Base-by-base conservation (phyloP, 1,139 yeast species). In the Yamadazyma trypodendri region DNA sequence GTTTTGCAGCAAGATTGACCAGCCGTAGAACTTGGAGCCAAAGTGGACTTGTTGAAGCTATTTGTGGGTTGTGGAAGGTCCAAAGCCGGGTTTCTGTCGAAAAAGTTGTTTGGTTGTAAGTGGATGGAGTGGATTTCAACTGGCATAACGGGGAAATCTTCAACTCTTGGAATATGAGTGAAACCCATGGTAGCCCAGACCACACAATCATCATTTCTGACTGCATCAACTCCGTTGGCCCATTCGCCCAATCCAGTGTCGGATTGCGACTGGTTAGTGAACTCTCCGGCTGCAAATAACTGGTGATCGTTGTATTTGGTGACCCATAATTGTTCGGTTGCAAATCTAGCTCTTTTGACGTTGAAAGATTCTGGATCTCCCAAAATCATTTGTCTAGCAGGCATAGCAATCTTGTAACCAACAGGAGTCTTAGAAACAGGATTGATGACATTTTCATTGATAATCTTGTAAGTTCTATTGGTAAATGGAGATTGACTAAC, bases 121-220 rank as follows among this genome's bases (percentile, higher is more conserved):
- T 79, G 75, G 50, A 86, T 80, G 57, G 75, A 82, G 54, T 71
- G 75, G 51, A 79, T 79, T 67, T 87, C 95, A 41, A 81, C 85
- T 31, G 95, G 94, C 96, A 87, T 87, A 44, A 87, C 94, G 38
- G 95, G 95, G 84, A 85, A 87, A 63, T 87, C 95, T 67, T 87
- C 96, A 24, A 84, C 84, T 55, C 90, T 77, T 51, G 95, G 95
- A 55, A 86, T 79, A 60, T 87, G 96, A 18, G 95, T 87, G 67
- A 87, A 77, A 22, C 90, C 94, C 59, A 87, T 63, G 35, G 95
- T 85, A 51, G 89, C 88, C 95, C 95, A 87, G 40, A 87, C 81
- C 40, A 87, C 94, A 47, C 82, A 61, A 52, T 87, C 94, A 15
- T 83, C 84, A 60, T 87, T 77, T 72, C 95, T 83, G 35, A 87